Base-by-base conservation (phyloP, 202 grass and related monocot genomes). In the Zoysia matrella region DNA sequence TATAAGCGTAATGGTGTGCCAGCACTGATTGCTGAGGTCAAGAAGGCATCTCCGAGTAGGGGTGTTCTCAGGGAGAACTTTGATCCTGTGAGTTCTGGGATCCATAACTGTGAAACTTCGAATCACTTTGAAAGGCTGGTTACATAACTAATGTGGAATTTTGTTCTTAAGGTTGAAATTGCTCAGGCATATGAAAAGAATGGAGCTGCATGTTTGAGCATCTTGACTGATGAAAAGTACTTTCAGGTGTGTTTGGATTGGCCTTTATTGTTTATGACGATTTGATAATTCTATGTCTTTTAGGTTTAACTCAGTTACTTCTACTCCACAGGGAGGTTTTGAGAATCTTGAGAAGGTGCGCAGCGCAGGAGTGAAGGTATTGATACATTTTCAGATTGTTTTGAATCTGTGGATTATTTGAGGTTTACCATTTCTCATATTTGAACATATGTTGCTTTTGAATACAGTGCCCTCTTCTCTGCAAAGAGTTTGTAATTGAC, bases 401-500 rank as follows among this genome's bases (percentile, higher is more conserved):
- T 79, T 68, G 16, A 55, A 65, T 58, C 7, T 73, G 64, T 71
- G 14, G 53, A 18, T 90, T 49, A 22, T 82, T 80, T 1, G 69
- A 16, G 52, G 22, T 69, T 47, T 45, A 72, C 9, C 50, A 57
- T 44, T 81, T 73, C 52, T 89, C 16, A 89, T 5, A 47, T 14
- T 43, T 68, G 14, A 55, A 8, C 8, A 68, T 53, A 1, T 39
- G 60, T 75, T 41, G 70, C 58, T 55, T 79, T 52, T 85, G 61
- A 86, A 82, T 92, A 74, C 88, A 98, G 95, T 98, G 95, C 76
- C 95, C 95, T 89, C 92, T 98, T 84, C 92, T 98, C 7, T 98
- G 95, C 90, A 98, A 98, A 86, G 95, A 98, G 76, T 98, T 98
- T 76, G 82, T 95, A 64, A 87, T 98, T 81, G 89, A 98, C 84